Evolutionary conservation across 2,329 filamentous ascomycete species (phyloP).

Genomic region (Fusarium sp.): DNA sequence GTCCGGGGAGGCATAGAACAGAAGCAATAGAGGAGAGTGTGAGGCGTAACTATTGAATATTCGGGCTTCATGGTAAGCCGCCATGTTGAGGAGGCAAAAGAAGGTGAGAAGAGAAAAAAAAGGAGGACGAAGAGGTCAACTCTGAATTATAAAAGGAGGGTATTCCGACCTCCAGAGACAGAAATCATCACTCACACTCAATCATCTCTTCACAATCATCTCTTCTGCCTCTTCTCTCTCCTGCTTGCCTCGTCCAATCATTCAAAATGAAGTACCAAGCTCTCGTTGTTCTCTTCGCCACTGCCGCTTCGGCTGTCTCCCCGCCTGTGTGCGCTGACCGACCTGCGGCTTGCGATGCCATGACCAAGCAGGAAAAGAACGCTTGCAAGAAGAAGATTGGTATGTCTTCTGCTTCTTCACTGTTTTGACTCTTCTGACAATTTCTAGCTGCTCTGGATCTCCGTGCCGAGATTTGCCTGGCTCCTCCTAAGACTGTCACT

Average conservation of each 20-base stretch:
- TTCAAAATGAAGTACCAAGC: not conserved
- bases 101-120: not conserved
- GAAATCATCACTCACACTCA: not conserved
- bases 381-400: not conserved
- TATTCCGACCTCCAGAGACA: not conserved
- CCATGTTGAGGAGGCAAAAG: not conserved
- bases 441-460: not conserved
- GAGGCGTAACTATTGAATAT: not conserved
- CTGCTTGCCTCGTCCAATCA: not conserved
- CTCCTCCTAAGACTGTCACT: not conserved
- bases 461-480: not conserved
- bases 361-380: not conserved
- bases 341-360: not conserved
- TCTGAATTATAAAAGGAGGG: not conserved
- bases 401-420: not conserved
- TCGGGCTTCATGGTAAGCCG: not conserved
- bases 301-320: not conserved
- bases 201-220: not conserved
- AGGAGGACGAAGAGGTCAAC: not conserved
- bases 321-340: not conserved
- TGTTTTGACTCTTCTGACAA: not conserved
- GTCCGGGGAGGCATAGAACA: not conserved
- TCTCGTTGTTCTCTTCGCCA: not conserved
- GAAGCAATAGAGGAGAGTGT: not conserved
- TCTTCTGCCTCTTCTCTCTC: not conserved